phyloP scores from a whole-genome alignment of 2,329 filamentous ascomycete species.

The Coleophoma cylindrospora region DNA sequence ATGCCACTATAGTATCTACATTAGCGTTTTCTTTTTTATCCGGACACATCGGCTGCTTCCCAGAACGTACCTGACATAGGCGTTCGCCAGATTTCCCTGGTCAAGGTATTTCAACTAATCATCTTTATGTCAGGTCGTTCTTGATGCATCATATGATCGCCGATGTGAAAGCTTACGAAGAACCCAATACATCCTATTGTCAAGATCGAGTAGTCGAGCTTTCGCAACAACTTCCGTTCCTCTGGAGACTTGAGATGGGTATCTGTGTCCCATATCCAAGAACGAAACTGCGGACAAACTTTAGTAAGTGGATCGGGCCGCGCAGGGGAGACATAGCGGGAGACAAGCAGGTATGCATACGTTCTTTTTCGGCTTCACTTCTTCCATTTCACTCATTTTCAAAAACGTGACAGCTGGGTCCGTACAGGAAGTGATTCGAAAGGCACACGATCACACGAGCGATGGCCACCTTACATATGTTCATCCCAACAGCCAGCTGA shows the following conservation, averaged over 20 bases:
- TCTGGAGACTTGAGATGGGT: slow-evolving; percentile 53
- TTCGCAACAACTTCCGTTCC: slow-evolving; percentile 72
- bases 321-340: no score
- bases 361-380: not conserved
- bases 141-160: not conserved
- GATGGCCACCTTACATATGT: no score
- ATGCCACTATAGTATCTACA: slow-evolving; percentile 24
- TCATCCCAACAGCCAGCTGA: no score
- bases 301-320: slow-evolving; percentile 41
- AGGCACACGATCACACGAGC: no score
- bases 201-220: slow-evolving; percentile 23
- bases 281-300: slow-evolving; percentile 43
- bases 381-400: not conserved
- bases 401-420: no score
- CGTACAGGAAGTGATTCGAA: no score
- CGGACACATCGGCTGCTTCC: no score
- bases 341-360: no score
- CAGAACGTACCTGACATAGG: slow-evolving; percentile 30
- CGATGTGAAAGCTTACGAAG: not conserved
- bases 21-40: no score
- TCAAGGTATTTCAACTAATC: slow-evolving; percentile 35
- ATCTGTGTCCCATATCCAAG: slow-evolving; percentile 86
- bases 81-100: slow-evolving; percentile 23
- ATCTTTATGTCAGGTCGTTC: not conserved
- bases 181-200: slow-evolving; percentile 37